Percentiles rank a stretch among this genome's conserved stretches.
phyloP scores from a whole-genome alignment of 2,329 filamentous ascomycete genomes.

The Phaeomoniella chlamydospora region DNA sequence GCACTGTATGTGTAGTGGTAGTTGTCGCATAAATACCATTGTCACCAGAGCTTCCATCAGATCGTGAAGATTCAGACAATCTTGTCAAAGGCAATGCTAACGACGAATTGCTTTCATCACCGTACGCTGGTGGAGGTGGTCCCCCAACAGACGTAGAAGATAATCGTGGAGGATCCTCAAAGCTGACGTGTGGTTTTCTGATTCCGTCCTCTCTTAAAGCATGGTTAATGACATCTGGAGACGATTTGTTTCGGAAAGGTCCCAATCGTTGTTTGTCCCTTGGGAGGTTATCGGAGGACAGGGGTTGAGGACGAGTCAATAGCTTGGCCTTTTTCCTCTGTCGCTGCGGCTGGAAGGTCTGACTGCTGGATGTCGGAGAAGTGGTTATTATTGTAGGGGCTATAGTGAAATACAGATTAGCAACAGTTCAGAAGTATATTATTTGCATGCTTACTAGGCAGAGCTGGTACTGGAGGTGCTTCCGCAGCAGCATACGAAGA shows the following conservation, averaged over 20 bases:
- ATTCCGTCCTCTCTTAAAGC: neutral
- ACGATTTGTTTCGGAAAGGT: constrained; percentile 1
- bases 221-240: neutral
- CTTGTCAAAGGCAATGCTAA: constrained; percentile 51
- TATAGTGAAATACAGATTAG: constrained; percentile 8
- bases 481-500: constrained; percentile 50
- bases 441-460: constrained; percentile 13
- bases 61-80: constrained; percentile 76
- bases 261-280: constrained; percentile 1
- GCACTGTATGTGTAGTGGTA: constrained; percentile 48
- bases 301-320: constrained; percentile 9
- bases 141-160: constrained; percentile 21
- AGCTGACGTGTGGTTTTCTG: constrained; percentile 34
- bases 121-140: constrained; percentile 41
- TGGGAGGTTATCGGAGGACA: constrained; percentile 12
- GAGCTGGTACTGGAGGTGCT: constrained; percentile 21
- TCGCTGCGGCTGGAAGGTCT: constrained; percentile 29
- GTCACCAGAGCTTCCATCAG: constrained; percentile 68
- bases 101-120: constrained; percentile 45
- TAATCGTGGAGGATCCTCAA: constrained; percentile 45
- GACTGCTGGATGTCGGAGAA: constrained; percentile 59
- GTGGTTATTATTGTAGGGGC: constrained; percentile 74
- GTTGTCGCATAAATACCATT: constrained; percentile 43
- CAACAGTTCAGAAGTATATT: too few species aligned
- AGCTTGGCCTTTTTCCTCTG: constrained; percentile 25